A percentile compares a stretch with the other conserved stretches of the same genome.
Evolutionary conservation across 106 monocot genomes (phyloP).

Genomic region (Dioscorea alata): DNA sequence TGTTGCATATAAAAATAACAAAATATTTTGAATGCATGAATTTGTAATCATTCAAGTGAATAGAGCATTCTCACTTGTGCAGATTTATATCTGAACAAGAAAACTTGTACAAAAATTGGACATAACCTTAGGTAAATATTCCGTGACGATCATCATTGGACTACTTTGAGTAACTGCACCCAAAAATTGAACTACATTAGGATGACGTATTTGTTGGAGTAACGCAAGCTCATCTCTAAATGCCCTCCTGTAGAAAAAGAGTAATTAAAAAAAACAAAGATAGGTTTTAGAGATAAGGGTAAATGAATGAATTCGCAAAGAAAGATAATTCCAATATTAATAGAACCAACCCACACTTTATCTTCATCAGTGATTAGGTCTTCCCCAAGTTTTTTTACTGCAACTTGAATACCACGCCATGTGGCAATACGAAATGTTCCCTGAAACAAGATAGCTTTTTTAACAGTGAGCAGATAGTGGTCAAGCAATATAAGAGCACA

Average conservation of each 20-base stretch:
- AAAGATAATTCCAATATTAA: constrained; percentile 5
- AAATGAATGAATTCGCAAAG: background rate
- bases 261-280: too few species aligned
- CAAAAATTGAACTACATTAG: constrained; percentile 99
- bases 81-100: background rate
- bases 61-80: too few species aligned
- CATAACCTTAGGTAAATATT: constrained; percentile 81
- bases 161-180: constrained; percentile 97
- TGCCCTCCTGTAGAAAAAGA: constrained; percentile 49
- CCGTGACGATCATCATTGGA: constrained; percentile 98
- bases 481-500: too few species aligned
- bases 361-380: constrained; percentile 69
- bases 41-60: too few species aligned
- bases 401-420: constrained; percentile 93
- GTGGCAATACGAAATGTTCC: constrained; percentile 80
- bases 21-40: background rate
- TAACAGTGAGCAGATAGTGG: too few species aligned
- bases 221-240: constrained; percentile 94
- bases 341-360: constrained; percentile 86
- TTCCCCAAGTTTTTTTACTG: constrained; percentile 78
- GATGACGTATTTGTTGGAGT: constrained; percentile 86
- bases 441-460: constrained; percentile 21
- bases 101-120: background rate
- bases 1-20: background rate
- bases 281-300: too few species aligned